Evolutionary conservation across 495 filamentous ascomycete species (phyloP), one percentile per base, ranked within the genome.

Genomic region (Chaetomidium leptoderma): DNA sequence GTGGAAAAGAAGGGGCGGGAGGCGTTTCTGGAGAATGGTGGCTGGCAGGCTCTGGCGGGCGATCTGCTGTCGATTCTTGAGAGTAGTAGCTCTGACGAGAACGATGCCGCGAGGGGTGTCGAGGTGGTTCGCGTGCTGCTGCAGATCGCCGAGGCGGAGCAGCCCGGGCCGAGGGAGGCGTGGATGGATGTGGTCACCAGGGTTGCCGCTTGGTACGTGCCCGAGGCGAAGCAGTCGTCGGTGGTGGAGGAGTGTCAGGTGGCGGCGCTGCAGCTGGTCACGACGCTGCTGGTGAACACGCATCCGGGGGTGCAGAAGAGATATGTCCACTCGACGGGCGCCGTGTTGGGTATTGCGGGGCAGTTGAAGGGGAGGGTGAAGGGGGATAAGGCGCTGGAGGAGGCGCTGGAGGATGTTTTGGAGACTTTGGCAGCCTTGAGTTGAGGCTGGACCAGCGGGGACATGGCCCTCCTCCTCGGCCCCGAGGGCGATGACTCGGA

Each of bases 41-140:
- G 66, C 77, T 86, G 83, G 82, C 51, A 67, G 23, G 63, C 72
- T 0, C 58, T 87, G 1, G 61, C 66, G 21, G 39, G 50, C 0
- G 84, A 86, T 53, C 50, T 86, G 8, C n/a, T 73, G 7, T 33
- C 44, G 17, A 71, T 78, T 1, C 62, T 80, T 0, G 58, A 69
- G 6, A 19, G 36, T 17, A 67, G 54, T n/a, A 67, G 54, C 14
- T 57, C 64, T 24, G 44, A 53, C 0, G 52, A 66, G 13, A 51
- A 45, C 3, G 78, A 75, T 10, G 60, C 75, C 0, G 58, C 66
- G 16, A 63, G 80, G 35, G 81, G 79, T 2, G 63, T 78, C 26
- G 78, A 82, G 59, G 77, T 83, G 53, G 69, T 84, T 10, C 71
- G 82, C 13, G 66, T 82, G 1, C 58, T 86, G 16, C 61, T 79